These are phyloP conservation scores for Lachnellula arida DNA, from an alignment of 2,329 filamentous ascomycete species.

Conservation along the genomic window DNA sequence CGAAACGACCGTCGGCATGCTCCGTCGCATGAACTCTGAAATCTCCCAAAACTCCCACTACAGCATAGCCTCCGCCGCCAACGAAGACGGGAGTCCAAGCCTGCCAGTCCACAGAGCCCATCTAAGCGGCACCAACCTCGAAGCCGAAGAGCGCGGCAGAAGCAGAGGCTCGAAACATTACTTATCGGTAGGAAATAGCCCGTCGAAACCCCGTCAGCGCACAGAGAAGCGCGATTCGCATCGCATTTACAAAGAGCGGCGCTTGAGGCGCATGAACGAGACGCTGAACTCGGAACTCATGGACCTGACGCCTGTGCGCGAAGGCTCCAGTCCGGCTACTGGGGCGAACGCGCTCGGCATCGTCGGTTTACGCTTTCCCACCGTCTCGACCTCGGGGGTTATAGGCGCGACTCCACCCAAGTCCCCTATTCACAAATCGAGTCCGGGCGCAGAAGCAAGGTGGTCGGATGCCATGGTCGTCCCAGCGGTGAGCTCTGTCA, in stretches of 20 bases:
- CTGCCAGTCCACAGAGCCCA: no score
- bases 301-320: conserved; percentile 10
- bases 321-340: conserved; percentile 1
- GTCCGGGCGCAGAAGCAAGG: neutral
- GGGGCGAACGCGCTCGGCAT: neutral
- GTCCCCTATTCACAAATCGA: neutral
- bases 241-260: conserved; percentile 8
- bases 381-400: neutral
- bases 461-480: conserved; percentile 23
- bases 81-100: neutral
- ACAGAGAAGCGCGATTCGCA: conserved; percentile 1
- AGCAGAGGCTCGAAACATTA: conserved; percentile 12
- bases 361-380: conserved; percentile 4
- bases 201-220: neutral
- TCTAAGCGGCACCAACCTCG: no score
- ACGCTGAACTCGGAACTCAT: neutral
- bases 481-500: conserved; percentile 1
- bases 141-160: neutral
- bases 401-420: neutral
- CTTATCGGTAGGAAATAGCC: conserved; percentile 4
- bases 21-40: conserved; percentile 23
- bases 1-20: conserved; percentile 8
- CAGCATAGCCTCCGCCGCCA: conserved; percentile 4
- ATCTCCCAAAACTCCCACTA: conserved; percentile 5
- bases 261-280: conserved; percentile 4